Conservation (phyloP, 2,329 filamentous ascomycete species). For the Canariomyces notabilis region DNA sequence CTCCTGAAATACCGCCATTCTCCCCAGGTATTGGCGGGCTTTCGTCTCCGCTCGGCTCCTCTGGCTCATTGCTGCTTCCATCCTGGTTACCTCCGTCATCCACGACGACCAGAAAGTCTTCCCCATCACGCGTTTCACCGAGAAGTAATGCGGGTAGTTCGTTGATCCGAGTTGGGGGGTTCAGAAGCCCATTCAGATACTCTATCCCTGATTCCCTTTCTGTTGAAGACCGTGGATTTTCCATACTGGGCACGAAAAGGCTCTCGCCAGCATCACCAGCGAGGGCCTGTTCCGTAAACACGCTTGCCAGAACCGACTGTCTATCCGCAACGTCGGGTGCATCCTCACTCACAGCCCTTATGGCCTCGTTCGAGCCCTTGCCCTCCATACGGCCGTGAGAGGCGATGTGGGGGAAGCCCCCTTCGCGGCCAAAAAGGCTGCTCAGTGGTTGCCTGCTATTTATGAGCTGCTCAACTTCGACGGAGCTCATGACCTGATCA, state of each 20-base stretch:
- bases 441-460: constrained; percentile 71
- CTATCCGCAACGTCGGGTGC: constrained; percentile 56
- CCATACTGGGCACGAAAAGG: constrained; percentile 21
- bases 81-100: constrained; percentile 21
- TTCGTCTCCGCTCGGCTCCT: constrained; percentile 7
- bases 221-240: constrained; percentile 24
- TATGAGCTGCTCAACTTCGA: constrained; percentile 71
- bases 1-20: constrained; percentile 8
- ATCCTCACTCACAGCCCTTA: constrained; percentile 54
- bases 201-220: constrained; percentile 31
- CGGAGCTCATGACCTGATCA: constrained; percentile 70
- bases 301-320: constrained; percentile 53
- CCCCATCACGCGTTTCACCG: constrained; percentile 26
- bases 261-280: constrained; percentile 12
- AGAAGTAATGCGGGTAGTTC: constrained; percentile 39
- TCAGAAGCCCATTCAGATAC: constrained; percentile 41
- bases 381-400: constrained; percentile 58
- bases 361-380: constrained; percentile 56
- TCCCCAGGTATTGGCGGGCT: not conserved
- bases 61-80: constrained; percentile 11
- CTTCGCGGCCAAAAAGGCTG: constrained; percentile 67
- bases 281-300: constrained; percentile 35
- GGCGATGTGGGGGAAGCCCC: constrained; percentile 60
- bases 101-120: constrained; percentile 21
- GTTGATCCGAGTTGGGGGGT: constrained; percentile 41